Conservation (phyloP, 495 filamentous ascomycete species). For the Staphylotrichum longicolle region DNA sequence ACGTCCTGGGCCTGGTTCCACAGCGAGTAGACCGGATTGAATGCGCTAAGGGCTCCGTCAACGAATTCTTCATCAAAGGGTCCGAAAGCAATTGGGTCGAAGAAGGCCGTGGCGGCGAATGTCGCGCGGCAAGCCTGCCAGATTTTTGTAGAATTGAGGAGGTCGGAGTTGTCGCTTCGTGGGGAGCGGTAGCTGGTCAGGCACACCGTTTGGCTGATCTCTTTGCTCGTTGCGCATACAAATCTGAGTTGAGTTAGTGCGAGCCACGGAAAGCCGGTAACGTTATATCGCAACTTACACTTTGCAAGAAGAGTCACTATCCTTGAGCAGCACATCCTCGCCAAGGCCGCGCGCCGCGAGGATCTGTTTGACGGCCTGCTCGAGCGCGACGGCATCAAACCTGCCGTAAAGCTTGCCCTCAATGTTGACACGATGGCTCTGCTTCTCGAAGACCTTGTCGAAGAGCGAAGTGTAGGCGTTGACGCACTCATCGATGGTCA, state of each 20-base stretch:
- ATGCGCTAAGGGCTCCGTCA: constrained; percentile 42
- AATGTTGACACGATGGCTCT: constrained; percentile 36
- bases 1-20: constrained; percentile 46
- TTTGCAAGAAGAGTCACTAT: constrained; percentile 33
- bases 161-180: constrained; percentile 37
- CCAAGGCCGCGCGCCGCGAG: constrained; percentile 35
- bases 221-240: constrained; percentile 48
- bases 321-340: constrained; percentile 43
- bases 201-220: constrained; percentile 42
- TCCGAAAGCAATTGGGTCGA: constrained; percentile 46
- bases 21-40: constrained; percentile 49
- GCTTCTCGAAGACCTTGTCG: constrained; percentile 41
- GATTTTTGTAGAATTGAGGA: constrained; percentile 42
- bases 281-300: constrained; percentile 33
- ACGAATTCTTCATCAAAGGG: constrained; percentile 36
- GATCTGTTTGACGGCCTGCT: constrained; percentile 44
- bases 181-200: constrained; percentile 47
- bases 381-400: constrained; percentile 44
- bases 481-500: constrained; percentile 52
- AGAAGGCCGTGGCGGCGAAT: constrained; percentile 47
- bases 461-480: constrained; percentile 41
- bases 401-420: constrained; percentile 36
- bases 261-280: background rate
- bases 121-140: constrained; percentile 50
- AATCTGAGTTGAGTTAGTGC: constrained; percentile 41